phyloP scores from a whole-genome alignment of 129 eudicot species.

The Artemisia annua region DNA sequence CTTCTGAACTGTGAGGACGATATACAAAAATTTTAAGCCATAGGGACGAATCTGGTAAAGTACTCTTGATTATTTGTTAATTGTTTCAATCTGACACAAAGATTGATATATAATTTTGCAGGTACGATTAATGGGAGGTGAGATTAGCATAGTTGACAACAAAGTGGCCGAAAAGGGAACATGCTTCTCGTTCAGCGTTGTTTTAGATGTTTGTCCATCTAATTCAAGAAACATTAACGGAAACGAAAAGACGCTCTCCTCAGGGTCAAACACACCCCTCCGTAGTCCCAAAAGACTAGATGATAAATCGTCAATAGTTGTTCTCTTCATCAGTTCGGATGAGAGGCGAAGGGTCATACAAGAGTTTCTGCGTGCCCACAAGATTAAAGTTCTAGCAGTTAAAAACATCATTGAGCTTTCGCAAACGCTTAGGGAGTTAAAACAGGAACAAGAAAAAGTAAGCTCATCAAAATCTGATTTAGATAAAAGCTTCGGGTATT shows the following conservation, averaged over 20 bases:
- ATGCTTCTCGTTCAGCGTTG: conserved; percentile 51
- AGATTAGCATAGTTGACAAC: conserved; percentile 69
- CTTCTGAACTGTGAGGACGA: no score
- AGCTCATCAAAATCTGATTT: conserved; percentile 34
- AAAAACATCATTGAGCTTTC: conserved; percentile 39
- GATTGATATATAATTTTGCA: conserved; percentile 10
- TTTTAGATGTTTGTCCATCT: conserved; percentile 22
- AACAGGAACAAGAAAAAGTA: conserved; percentile 6
- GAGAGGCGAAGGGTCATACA: conserved; percentile 40
- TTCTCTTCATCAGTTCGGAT: conserved; percentile 40
- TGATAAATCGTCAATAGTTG: neutral
- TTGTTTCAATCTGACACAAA: neutral
- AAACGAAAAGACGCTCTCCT: conserved; percentile 22
- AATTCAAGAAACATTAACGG: conserved; percentile 15
- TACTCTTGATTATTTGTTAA: neutral
- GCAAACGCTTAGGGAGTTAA: conserved; percentile 37
- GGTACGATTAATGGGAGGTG: conserved; percentile 92
- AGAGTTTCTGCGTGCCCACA: conserved; percentile 43
- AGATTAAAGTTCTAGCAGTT: conserved; percentile 44
- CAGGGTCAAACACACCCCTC: conserved; percentile 24
- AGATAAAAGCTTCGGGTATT: conserved; percentile 21
- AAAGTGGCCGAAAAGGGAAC: conserved; percentile 64
- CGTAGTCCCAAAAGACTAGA: conserved; percentile 23
- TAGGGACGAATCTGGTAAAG: no score
- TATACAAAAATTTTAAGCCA: no score